Percentiles rank a stretch among this genome's conserved stretches.
Conservation (phyloP, 2,329 filamentous ascomycete species). For the Pseudogymnoascus sp. region DNA sequence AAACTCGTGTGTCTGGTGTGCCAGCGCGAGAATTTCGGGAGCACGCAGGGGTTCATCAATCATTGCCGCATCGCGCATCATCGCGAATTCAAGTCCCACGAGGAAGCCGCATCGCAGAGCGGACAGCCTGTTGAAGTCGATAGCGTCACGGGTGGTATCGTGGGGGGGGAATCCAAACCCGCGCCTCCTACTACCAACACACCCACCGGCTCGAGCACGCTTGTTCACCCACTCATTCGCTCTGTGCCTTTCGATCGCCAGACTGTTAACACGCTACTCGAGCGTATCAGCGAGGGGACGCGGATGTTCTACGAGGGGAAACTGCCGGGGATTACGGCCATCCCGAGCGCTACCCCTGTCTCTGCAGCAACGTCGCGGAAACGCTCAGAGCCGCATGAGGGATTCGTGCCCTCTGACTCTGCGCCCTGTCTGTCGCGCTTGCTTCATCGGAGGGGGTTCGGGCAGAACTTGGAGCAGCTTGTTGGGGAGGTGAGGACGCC, state of each 20-base stretch:
- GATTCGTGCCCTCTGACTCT: constrained; percentile 46
- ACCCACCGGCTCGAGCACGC: constrained; percentile 33
- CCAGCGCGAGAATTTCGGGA: constrained; percentile 83
- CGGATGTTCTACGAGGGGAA: constrained; percentile 44
- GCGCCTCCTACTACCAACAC: constrained; percentile 18
- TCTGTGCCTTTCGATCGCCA: constrained; percentile 47
- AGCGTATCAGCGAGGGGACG: constrained; percentile 47
- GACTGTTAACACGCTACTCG: constrained; percentile 42
- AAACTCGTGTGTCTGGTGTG: constrained; percentile 89
- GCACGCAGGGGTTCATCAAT: constrained; percentile 98
- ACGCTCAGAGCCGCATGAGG: constrained; percentile 24
- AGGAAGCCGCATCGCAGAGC: constrained; percentile 82
- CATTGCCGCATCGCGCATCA: constrained; percentile 95
- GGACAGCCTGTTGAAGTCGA: constrained; percentile 73
- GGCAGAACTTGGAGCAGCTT: constrained; percentile 52
- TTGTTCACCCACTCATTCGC: constrained; percentile 56
- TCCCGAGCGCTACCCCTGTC: constrained; percentile 31
- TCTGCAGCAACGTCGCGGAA: constrained; percentile 20
- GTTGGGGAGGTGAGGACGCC: constrained; percentile 53
- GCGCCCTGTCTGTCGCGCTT: constrained; percentile 61
- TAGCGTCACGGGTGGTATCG: constrained; percentile 40
- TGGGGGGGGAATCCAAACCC: constrained; percentile 35
- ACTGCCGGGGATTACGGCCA: constrained; percentile 40
- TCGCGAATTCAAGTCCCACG: constrained; percentile 89
- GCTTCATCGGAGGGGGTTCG: constrained; percentile 53